A percentile compares a stretch with the other conserved stretches of the same genome.
Conservation (phyloP, 352 stramenopile genomes). For the Lagenidium giganteum region DNA sequence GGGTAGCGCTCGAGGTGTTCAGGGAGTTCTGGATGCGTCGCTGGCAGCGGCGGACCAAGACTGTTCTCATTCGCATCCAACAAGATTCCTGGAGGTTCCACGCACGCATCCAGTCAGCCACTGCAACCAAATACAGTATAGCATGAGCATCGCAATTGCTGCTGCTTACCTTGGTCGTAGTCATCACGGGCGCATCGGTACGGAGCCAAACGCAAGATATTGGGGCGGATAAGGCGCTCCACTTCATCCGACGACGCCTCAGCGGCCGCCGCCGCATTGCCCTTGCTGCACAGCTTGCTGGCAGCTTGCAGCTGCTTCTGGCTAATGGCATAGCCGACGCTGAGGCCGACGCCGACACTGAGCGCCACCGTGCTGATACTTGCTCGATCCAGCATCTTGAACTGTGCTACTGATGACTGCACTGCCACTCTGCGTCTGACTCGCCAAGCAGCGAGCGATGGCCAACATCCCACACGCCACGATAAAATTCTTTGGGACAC, state of each 20-base stretch:
- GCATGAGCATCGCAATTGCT: no score
- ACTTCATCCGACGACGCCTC: conserved; percentile 45
- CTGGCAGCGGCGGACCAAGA: conserved; percentile 84
- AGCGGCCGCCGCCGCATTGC: conserved; percentile 6
- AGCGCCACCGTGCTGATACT: conserved; percentile 51
- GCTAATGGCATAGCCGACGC: conserved; percentile 62
- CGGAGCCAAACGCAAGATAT: conserved; percentile 94
- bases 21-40: conserved; percentile 58
- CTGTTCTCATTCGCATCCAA: conserved; percentile 99
- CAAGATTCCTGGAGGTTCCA: conserved; percentile 75
- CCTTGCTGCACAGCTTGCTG: not conserved
- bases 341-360: conserved; percentile 52
- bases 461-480: no score
- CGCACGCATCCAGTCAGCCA: not conserved
- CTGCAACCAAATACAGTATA: not conserved
- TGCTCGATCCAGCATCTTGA: conserved; percentile 54
- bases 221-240: conserved; percentile 91
- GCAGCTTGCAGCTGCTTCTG: conserved; percentile 28
- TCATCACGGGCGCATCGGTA: conserved; percentile 98
- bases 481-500: no score
- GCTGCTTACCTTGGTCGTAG: conserved; percentile 77
- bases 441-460: no score
- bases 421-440: conserved; percentile 4
- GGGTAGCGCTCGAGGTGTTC: conserved; percentile 93
- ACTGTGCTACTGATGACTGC: not conserved